A percentile compares a stretch with the other conserved stretches of the same genome.
These are phyloP conservation scores for Primulina huaijiensis DNA, from an alignment of 257 asterid species.

Conservation along the genomic window DNA sequence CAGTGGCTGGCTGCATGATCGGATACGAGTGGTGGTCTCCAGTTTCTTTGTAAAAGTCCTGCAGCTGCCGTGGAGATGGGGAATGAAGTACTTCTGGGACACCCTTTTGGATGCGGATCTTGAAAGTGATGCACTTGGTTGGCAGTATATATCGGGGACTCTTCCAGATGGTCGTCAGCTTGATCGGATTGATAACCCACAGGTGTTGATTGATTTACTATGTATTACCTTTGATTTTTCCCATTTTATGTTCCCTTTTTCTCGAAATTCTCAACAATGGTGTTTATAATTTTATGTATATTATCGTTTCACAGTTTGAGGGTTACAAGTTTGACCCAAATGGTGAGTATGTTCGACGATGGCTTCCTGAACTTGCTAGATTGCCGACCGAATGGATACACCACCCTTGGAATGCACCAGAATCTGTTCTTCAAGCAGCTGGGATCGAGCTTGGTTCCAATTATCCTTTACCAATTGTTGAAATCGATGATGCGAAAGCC, in stretches of 20 bases:
- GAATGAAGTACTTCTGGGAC: slow-evolving; percentile 98
- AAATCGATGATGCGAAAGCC: slow-evolving; percentile 64
- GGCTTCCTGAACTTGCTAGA: slow-evolving; percentile 94
- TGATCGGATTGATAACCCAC: slow-evolving; percentile 85
- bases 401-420: slow-evolving; percentile 92
- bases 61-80: slow-evolving; percentile 98
- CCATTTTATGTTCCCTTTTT: not conserved
- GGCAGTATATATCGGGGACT: slow-evolving; percentile 91
- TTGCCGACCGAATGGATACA: slow-evolving; percentile 95
- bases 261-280: not conserved
- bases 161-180: slow-evolving; percentile 85
- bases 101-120: slow-evolving; percentile 91
- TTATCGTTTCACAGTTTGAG: slow-evolving; percentile 51
- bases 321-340: slow-evolving; percentile 86
- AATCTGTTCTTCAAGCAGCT: slow-evolving; percentile 84
- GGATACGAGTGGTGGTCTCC: slow-evolving; percentile 85
- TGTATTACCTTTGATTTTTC: not conserved
- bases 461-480: slow-evolving; percentile 77
- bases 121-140: slow-evolving; percentile 95
- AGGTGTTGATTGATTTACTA: slow-evolving; percentile 40
- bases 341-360: slow-evolving; percentile 90
- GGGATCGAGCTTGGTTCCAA: slow-evolving; percentile 93
- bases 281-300: too few species aligned
- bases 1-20: slow-evolving; percentile 89
- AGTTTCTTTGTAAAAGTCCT: slow-evolving; percentile 94